These are phyloP conservation scores for Xylaria hypoxylon DNA, from an alignment of 2,329 filamentous ascomycete genomes.

Conservation along the genomic window DNA sequence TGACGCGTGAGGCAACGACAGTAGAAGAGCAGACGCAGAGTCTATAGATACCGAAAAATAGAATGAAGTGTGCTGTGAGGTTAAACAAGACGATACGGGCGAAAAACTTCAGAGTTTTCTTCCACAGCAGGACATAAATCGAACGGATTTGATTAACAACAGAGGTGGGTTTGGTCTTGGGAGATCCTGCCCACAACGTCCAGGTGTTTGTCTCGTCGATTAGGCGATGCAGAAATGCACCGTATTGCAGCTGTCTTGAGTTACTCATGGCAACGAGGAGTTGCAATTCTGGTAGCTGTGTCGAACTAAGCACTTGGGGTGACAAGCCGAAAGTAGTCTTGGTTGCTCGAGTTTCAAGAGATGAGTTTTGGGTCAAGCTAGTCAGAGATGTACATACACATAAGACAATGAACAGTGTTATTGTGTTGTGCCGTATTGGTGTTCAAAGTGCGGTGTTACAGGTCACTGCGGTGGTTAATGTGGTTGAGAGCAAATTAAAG, in stretches of 20 bases:
- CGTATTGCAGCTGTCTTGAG: background rate
- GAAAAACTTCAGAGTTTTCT: background rate
- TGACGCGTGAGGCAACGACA: background rate
- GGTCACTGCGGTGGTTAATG: no score
- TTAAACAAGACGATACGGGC: background rate
- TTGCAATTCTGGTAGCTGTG: background rate
- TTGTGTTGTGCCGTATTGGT: no score
- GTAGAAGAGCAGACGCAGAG: background rate
- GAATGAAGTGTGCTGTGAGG: background rate
- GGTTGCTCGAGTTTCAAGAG: no score
- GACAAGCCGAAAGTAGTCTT: no score
- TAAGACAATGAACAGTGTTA: no score
- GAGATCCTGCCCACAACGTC: background rate
- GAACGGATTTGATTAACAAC: background rate
- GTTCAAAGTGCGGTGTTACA: no score
- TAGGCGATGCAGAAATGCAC: background rate
- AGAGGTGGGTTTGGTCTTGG: background rate
- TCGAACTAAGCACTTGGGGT: background rate
- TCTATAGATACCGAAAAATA: background rate
- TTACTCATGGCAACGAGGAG: conserved; percentile 4
- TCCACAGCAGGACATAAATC: background rate
- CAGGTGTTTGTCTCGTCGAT: background rate
- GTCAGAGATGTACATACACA: no score
- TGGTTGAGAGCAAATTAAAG: no score
- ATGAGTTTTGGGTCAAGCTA: no score